These are phyloP conservation scores for Mycena rebaudengoi DNA, from an alignment of 768 basidiomycete species.

Conservation along the genomic window DNA sequence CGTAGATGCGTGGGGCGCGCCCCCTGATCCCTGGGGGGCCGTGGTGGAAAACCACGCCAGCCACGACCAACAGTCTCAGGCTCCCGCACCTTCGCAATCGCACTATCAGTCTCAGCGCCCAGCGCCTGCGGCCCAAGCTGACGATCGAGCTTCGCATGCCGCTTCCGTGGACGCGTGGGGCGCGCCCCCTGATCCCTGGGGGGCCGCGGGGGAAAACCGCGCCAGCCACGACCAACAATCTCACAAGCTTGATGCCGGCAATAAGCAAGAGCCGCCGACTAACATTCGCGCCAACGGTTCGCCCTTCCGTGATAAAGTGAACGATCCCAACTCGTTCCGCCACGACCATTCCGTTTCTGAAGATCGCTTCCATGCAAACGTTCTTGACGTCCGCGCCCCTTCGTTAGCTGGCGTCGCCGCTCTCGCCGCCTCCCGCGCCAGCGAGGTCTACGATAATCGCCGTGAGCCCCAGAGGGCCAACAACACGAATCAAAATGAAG, in stretches of 20 bases:
- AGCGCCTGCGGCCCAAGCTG: no score
- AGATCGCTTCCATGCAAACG: conserved; percentile 12
- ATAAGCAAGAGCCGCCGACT: conserved; percentile 12
- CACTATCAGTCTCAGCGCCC: no score
- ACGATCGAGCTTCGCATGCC: no score
- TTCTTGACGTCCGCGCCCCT: conserved; percentile 22
- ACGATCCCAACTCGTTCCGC: conserved; percentile 6
- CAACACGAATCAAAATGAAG: neutral
- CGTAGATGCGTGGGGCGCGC: conserved; percentile 18
- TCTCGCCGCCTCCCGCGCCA: conserved; percentile 22
- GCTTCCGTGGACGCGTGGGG: conserved; percentile 14
- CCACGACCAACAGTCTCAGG: conserved; percentile 2
- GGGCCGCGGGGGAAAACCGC: neutral
- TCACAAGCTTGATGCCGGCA: conserved; percentile 16
- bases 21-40: conserved; percentile 18
- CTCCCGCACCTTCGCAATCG: no score
- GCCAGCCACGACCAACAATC: conserved; percentile 3
- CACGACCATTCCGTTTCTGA: conserved; percentile 16
- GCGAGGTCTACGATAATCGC: conserved; percentile 9
- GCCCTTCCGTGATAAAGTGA: conserved; percentile 25
- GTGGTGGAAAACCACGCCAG: conserved; percentile 1
- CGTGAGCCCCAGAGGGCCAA: neutral
- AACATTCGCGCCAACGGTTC: conserved; percentile 4
- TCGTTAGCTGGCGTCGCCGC: conserved; percentile 22
- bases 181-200: conserved; percentile 20